A percentile compares a stretch with the other conserved stretches of the same genome.
phyloP scores from a whole-genome alignment of 2,329 filamentous ascomycete species.

The Hymenoscyphus linearis region DNA sequence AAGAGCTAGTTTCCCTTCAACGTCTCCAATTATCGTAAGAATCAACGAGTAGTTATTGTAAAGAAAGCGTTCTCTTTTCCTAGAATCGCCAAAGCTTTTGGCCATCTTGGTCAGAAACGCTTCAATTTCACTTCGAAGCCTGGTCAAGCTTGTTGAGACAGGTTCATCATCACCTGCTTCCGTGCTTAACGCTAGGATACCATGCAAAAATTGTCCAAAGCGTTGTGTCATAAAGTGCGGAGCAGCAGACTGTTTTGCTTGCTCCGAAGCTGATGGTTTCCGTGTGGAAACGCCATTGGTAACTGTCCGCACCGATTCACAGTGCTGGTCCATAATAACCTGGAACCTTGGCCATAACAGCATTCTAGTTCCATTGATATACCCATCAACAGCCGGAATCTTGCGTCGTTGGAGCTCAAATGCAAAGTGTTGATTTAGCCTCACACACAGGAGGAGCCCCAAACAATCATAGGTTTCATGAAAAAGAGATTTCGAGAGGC shows the following conservation, averaged over 20 bases:
- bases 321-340: constrained; percentile 87
- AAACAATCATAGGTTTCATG: constrained; percentile 76
- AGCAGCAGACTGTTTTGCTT: constrained; percentile 64
- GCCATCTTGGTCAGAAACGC: constrained; percentile 74
- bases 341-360: constrained; percentile 94
- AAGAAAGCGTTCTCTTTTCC: constrained; percentile 81
- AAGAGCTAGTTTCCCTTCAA: constrained; percentile 63
- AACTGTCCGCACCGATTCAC: constrained; percentile 71
- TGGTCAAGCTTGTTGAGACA: constrained; percentile 71
- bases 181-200: constrained; percentile 75
- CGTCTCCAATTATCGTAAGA: constrained; percentile 83
- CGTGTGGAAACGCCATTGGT: constrained; percentile 46
- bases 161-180: constrained; percentile 94
- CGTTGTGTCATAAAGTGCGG: constrained; percentile 89
- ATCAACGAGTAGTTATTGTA: constrained; percentile 96
- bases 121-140: constrained; percentile 78
- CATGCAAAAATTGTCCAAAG: constrained; percentile 90
- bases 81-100: constrained; percentile 68
- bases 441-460: constrained; percentile 83
- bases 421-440: constrained; percentile 87
- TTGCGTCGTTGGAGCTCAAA: constrained; percentile 91
- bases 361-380: constrained; percentile 95
- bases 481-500: constrained; percentile 69
- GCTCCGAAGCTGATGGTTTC: constrained; percentile 43
- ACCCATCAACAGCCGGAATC: constrained; percentile 81